A percentile compares a stretch with the other conserved stretches of the same genome.
These are phyloP conservation scores for Zea mays DNA, from an alignment of 176 grass and related monocot genomes.

Conservation along the genomic window DNA sequence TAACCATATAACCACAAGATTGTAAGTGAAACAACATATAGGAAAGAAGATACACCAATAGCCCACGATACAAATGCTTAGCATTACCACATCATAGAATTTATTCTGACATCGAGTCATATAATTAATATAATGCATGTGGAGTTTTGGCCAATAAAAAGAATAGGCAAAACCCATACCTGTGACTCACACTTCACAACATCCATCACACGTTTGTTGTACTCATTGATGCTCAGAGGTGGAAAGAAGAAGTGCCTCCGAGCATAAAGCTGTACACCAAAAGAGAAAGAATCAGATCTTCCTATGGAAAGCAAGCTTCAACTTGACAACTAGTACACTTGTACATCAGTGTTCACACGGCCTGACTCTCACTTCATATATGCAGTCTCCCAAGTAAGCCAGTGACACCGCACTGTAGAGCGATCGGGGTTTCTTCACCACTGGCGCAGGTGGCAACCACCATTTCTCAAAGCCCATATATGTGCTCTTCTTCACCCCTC, in stretches of 20 bases:
- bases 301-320: slow-evolving; percentile 22
- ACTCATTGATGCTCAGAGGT: slow-evolving; percentile 93
- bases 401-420: slow-evolving; percentile 76
- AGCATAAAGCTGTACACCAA: slow-evolving; percentile 73
- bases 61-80: neutral
- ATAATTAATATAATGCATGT: slow-evolving; percentile 1
- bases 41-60: neutral
- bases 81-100: neutral
- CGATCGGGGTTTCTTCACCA: slow-evolving; percentile 84
- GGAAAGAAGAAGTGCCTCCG: slow-evolving; percentile 91
- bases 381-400: slow-evolving; percentile 98
- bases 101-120: neutral
- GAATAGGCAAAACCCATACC: slow-evolving; percentile 46
- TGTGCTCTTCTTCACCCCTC: slow-evolving; percentile 53
- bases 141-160: neutral
- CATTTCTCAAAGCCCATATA: slow-evolving; percentile 88
- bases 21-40: slow-evolving; percentile 20
- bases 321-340: slow-evolving; percentile 12
- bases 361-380: slow-evolving; percentile 71
- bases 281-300: slow-evolving; percentile 35
- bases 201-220: slow-evolving; percentile 90
- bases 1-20: slow-evolving; percentile 27
- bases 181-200: slow-evolving; percentile 94
- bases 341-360: neutral
- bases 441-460: slow-evolving; percentile 70